A percentile compares a stretch with the other conserved stretches of the same genome.
Evolutionary conservation across 148 eudicot genomes (phyloP).

Genomic region (Agrostemma githago): DNA sequence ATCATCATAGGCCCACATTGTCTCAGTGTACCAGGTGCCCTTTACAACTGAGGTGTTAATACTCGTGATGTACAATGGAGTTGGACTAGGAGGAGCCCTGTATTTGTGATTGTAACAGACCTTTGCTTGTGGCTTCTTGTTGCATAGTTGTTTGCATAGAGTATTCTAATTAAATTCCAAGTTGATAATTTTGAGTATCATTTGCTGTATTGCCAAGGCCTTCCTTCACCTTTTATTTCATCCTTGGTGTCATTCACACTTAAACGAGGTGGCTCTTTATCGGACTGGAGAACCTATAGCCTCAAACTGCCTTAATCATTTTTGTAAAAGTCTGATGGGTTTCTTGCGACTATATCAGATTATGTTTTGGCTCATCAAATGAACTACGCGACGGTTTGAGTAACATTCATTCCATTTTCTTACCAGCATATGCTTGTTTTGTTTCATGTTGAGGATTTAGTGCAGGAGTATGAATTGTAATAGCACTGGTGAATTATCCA

Average conservation of each 20-base stretch:
- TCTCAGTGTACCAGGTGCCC: no score
- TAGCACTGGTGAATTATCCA: not conserved
- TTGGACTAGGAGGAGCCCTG: no score
- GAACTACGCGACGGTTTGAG: not conserved
- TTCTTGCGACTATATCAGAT: not conserved
- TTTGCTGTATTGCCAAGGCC: not conserved
- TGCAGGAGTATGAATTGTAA: not conserved
- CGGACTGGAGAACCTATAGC: not conserved
- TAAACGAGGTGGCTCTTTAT: not conserved
- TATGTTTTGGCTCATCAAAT: not conserved
- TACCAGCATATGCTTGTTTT: not conserved
- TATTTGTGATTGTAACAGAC: not conserved
- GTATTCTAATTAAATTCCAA: not conserved
- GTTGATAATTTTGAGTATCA: not conserved
- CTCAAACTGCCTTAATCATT: not conserved
- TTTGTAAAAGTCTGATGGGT: not conserved
- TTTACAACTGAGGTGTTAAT: no score
- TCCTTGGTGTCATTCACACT: not conserved
- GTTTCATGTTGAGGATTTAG: not conserved
- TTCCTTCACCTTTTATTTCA: not conserved
- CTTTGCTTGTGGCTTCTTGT: not conserved
- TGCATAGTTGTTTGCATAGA: not conserved
- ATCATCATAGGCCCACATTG: no score
- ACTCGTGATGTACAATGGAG: no score
- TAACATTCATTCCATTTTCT: not conserved